Base-by-base conservation (phyloP, 495 filamentous ascomycete species). In the Cairneyella variabilis region DNA sequence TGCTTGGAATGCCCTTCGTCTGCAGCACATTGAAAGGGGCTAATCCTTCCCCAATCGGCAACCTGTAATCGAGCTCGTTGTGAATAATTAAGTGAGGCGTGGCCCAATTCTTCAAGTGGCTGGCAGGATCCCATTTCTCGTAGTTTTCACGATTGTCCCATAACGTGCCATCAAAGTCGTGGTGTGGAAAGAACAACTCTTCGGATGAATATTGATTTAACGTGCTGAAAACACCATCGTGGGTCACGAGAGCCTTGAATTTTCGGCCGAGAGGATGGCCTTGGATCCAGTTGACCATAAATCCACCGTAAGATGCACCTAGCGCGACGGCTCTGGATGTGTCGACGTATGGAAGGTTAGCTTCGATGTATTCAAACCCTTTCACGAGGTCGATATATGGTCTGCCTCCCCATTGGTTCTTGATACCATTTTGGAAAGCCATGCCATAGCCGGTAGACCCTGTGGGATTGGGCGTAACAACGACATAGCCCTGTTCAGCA, bases 21-120 rank as follows among this genome's bases (percentile, higher is more conserved):
- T 97, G 92, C 38, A 97, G 72, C 14, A 91, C 83, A 57, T 97
- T 93, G 67, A 97, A 97, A 14, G 88, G 84, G 1, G 90, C 82
- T 23, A 97, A 69, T 0, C 91, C 92, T 64, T 96, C 91, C 0
- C 71, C 75, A 37, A 96, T 83, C 0, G 91, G 87, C 27, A 97
- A 70, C 14, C 92, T 80, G 65, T 96, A 97, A 67, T 97, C 92
- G 17, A 95, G 77, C 61, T 93, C 90, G 64, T 83, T 91, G 70
- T 97, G 92, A 49, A 97, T 91, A 57, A 96, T 79, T 63, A 79
- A 51, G 53, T 63, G 40, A 9, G 92, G 92, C 6, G 92, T 97
- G 1, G 78, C 75, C 92, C 92, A 97, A 39, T 78, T 65, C 18
- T 66, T 75, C 0, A 82, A 74, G 65, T 79, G 78, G 22, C 71